Evolutionary conservation across 352 stramenopile species (phyloP).

Genomic region (Phytophthora sp.): DNA sequence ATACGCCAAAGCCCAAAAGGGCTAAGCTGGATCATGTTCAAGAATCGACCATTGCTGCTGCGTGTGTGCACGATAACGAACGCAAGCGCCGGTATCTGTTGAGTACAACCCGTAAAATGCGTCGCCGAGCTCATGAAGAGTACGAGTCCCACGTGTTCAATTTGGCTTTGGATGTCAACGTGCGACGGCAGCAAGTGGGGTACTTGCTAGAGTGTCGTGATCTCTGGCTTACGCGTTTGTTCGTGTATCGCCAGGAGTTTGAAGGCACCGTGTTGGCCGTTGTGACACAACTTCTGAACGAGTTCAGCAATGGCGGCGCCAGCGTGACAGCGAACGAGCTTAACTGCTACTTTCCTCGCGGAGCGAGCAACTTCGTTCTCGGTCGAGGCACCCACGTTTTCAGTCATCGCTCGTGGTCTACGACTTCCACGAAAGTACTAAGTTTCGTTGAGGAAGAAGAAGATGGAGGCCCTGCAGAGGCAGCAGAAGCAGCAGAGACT

Average conservation of each 20-base stretch:
- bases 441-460: constrained; percentile 5
- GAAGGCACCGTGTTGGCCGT: constrained; percentile 6
- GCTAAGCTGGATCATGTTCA: too few relatives aligned
- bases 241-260: constrained; percentile 12
- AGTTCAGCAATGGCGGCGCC: background rate
- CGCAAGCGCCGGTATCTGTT: constrained; percentile 20
- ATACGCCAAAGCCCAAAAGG: too few relatives aligned
- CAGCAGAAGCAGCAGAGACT: background rate
- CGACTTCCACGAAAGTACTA: background rate
- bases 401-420: constrained; percentile 1
- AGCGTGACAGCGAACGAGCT: background rate
- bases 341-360: background rate
- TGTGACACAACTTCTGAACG: constrained; percentile 2
- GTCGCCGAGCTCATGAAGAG: background rate
- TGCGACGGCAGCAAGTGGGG: constrained; percentile 19
- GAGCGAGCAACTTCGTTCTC: constrained; percentile 1
- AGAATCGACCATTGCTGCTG: too few relatives aligned
- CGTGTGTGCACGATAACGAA: constrained; percentile 11
- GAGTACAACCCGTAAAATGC: constrained; percentile 9
- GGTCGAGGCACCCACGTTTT: background rate
- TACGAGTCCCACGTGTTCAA: constrained; percentile 25
- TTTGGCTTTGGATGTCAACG: constrained; percentile 32
- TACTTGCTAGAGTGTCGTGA: constrained; percentile 17
- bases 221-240: constrained; percentile 10
- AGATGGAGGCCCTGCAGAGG: background rate